Evolutionary conservation across 2,329 filamentous ascomycete genomes (phyloP), one percentile per base, ranked within the genome.

Genomic region (Colletotrichum incanum): DNA sequence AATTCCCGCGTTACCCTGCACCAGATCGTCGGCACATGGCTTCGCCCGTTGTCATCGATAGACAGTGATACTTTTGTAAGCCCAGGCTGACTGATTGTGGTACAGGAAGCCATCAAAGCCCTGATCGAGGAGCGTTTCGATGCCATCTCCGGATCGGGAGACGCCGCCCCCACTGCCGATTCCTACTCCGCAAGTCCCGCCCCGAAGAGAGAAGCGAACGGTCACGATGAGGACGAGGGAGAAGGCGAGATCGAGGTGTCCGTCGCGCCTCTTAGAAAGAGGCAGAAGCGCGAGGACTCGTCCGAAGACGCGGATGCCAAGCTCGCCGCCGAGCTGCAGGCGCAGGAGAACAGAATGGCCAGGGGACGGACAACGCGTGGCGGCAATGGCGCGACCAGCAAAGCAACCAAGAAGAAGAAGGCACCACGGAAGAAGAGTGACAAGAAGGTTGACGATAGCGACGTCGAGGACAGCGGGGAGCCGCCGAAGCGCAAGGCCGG

Each of bases 251-350:
- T 86, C 45, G 82, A 88, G 60, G 85, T 86, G 2, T 87, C 86
- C 4, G 80, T 83, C 4, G 82, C 82, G 47, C 87, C 86, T 1
- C 83, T 84, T 1, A 86, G 85, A 74, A 93, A 92, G 80, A 94
- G 94, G 83, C 93, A 93, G 69, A 91, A 91, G 79, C 88, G 89
- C 54, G 88, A 90, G 37, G 85, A 84, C 18, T 83, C 86, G 47
- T 84, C 84, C 11, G 88, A 90, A 75, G 94, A 97, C 75, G 92
- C 93, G 41, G 96, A 99, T 82, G 96, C 96, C 43, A 91, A 93
- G 55, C 90, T 96, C 73, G 96, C 96, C 1, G 95, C 95, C 20
- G 91, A 93, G 80, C 87, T 99, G 45, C 96, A 99, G 82, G 96
- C 95, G 0, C 94, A 98, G 81, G 94, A 98, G 84, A 97, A 98